Conservation (phyloP, 2,329 filamentous ascomycete species). For the Arthroderma sp. region DNA sequence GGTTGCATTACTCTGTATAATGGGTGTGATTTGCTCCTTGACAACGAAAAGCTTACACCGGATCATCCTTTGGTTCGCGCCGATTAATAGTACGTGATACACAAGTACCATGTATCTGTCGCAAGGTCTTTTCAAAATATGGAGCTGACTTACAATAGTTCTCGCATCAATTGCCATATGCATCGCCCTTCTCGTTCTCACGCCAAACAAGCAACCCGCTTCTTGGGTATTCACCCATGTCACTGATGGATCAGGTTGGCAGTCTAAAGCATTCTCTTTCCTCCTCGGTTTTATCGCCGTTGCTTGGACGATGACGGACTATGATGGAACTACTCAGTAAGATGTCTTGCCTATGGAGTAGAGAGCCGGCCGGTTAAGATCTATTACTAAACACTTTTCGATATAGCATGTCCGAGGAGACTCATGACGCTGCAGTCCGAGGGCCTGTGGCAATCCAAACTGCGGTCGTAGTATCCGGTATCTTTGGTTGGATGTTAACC, state of each 20-base stretch:
- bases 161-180: conserved; percentile 50
- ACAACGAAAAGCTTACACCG: conserved; percentile 48
- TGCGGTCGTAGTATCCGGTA: conserved; percentile 48
- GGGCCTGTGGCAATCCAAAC: conserved; percentile 49
- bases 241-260: conserved; percentile 52
- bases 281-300: conserved; percentile 42
- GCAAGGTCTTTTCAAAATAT: background rate
- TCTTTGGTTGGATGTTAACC: conserved; percentile 51
- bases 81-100: conserved; percentile 45
- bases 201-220: conserved; percentile 47
- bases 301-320: conserved; percentile 53
- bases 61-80: conserved; percentile 53
- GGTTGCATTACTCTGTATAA: conserved; percentile 43
- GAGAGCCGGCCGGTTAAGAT: conserved; percentile 15
- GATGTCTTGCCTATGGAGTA: conserved; percentile 17
- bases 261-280: conserved; percentile 49
- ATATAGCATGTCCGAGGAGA: conserved; percentile 52
- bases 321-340: conserved; percentile 54
- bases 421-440: conserved; percentile 49
- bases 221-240: conserved; percentile 51
- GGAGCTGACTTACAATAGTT: conserved; percentile 27
- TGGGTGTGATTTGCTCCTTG: conserved; percentile 51
- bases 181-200: conserved; percentile 46
- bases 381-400: conserved; percentile 6
- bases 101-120: background rate